Evolutionary conservation across 768 basidiomycete genomes (phyloP).

Genomic region (Suillus weaverae): DNA sequence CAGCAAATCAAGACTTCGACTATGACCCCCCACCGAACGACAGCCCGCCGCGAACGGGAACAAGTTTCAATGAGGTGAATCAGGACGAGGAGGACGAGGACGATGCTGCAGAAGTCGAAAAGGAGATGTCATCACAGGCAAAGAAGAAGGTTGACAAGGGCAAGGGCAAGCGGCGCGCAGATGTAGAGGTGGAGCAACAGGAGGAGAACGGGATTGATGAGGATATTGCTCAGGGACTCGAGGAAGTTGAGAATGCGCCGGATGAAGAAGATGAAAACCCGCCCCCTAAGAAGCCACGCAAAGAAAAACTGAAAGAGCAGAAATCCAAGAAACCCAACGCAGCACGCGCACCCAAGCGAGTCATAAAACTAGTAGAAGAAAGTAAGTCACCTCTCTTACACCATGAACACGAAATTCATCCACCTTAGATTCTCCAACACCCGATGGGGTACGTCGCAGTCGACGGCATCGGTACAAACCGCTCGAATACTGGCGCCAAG

Average conservation of each 20-base stretch:
- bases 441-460: conserved; percentile 66
- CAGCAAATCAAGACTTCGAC: conserved; percentile 30
- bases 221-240: conserved; percentile 43
- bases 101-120: conserved; percentile 33
- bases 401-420: conserved; percentile 3
- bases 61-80: conserved; percentile 50
- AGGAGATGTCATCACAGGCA: conserved; percentile 25
- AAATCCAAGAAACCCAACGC: conserved; percentile 29
- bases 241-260: conserved; percentile 50
- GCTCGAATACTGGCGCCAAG: conserved; percentile 91
- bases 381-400: conserved; percentile 18
- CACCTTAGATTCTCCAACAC: conserved; percentile 25
- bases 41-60: conserved; percentile 28
- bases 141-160: conserved; percentile 35
- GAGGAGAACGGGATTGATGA: conserved; percentile 37
- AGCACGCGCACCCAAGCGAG: conserved; percentile 20
- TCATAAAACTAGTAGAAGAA: conserved; percentile 18
- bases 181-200: conserved; percentile 17
- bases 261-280: conserved; percentile 45
- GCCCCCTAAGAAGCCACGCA: conserved; percentile 27
- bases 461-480: conserved; percentile 68
- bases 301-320: conserved; percentile 28
- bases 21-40: conserved; percentile 22
- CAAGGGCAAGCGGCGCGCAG: conserved; percentile 44
- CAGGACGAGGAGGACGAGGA: conserved; percentile 46